Evolutionary conservation across 148 eudicot genomes (phyloP), one percentile per base, ranked within the genome.

Genomic region (Drosera capensis): DNA sequence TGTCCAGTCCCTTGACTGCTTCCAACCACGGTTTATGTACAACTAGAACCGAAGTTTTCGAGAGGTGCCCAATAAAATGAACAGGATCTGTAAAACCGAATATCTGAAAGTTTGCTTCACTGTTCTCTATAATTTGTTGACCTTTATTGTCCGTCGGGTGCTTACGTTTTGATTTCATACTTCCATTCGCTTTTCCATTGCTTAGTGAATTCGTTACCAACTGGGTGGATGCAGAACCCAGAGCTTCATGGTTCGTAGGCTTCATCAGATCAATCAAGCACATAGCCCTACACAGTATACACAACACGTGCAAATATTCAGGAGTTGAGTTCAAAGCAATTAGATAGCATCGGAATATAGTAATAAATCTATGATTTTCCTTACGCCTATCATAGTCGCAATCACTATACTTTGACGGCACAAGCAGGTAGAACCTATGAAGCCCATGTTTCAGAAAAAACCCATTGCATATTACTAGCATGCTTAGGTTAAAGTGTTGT

Each of bases 11-110:
- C 56, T 68, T 74, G 26, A 81, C 74, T 21, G 85, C 95, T 59
- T 78, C 69, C 69, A 65, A 51, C 99, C 99, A 85, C 7, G 95
- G 85, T 52, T 81, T 90, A 71, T 90, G 87, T 62, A 90, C 62
- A 48, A 90, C 58, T 65, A 85, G 31, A 29, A 78, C 45, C 38
- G 94, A 73, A 45, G 58, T 68, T 71, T 66, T 71, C n/a, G 95
- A 76, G 54, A 81, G 62, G 41, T 80, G 93, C 22, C 92, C 85
- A 36, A 76, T 82, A 55, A 75, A 84, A 65, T 80, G 56, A 63
- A 84, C 95, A 29, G 94, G 97, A 30, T 88, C 80, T 31, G 67
- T 57, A 53, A 84, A 75, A 40, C 66, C 20, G 28, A 43, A 34
- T 25, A 71, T 57, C 25, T 81, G 78, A 31, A 85, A 80, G 58